A percentile compares a stretch with the other conserved stretches of the same genome.
phyloP scores from a whole-genome alignment of 179 eudicot genomes.

The Amaranthus tricolor region DNA sequence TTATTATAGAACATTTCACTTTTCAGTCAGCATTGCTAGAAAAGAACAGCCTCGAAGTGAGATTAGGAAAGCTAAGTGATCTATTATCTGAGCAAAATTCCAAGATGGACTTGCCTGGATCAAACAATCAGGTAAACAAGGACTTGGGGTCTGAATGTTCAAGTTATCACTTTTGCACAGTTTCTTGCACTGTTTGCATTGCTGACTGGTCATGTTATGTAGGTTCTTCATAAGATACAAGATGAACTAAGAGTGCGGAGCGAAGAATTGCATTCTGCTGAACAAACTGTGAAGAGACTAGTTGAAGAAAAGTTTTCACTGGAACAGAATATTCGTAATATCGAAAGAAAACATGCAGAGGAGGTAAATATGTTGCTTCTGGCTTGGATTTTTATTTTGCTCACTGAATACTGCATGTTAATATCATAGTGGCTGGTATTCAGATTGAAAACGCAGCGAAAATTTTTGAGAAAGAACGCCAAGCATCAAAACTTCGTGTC shows the following conservation, averaged over 20 bases:
- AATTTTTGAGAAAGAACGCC: constrained; percentile 59
- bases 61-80: constrained; percentile 49
- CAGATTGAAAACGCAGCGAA: constrained; percentile 52
- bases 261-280: constrained; percentile 68
- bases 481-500: constrained; percentile 45
- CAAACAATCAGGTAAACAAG: constrained; percentile 60
- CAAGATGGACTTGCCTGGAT: constrained; percentile 56
- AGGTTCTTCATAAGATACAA: constrained; percentile 66
- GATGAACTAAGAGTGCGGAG: constrained; percentile 64
- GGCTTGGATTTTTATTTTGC: neutral
- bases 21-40: constrained; percentile 60
- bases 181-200: constrained; percentile 10
- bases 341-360: constrained; percentile 59
- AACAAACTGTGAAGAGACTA: constrained; percentile 63
- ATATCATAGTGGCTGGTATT: constrained; percentile 19
- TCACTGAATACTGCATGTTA: neutral
- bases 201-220: constrained; percentile 14
- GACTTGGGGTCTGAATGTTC: neutral
- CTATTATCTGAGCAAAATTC: constrained; percentile 44
- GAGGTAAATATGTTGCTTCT: constrained; percentile 41
- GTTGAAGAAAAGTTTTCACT: constrained; percentile 56
- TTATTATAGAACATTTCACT: neutral
- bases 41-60: constrained; percentile 60
- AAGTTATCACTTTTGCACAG: neutral
- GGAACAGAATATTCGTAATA: constrained; percentile 63